A percentile compares a stretch with the other conserved stretches of the same genome.
phyloP scores from a whole-genome alignment of 768 basidiomycete genomes.

The Lactarius sanguifluus region DNA sequence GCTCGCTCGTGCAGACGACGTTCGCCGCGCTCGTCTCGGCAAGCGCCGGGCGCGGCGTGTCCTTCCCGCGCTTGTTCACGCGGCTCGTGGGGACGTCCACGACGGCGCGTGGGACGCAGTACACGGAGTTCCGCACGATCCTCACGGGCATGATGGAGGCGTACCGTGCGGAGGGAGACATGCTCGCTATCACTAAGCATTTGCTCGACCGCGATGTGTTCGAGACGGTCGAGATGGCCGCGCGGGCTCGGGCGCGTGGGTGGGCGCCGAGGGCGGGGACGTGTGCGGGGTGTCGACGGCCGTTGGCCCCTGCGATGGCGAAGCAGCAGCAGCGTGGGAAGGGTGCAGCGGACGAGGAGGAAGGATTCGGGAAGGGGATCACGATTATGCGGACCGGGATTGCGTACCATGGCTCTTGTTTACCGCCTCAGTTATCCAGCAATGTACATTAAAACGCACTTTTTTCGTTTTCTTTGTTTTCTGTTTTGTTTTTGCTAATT shows the following conservation, averaged over 20 bases:
- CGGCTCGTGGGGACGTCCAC: constrained; percentile 78
- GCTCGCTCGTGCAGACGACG: constrained; percentile 78
- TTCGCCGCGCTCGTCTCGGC: constrained; percentile 84
- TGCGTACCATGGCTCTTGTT: constrained; percentile 55
- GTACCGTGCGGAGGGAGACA: constrained; percentile 89
- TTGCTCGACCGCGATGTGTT: constrained; percentile 83
- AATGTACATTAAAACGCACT: constrained; percentile 33
- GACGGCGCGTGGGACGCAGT: constrained; percentile 50
- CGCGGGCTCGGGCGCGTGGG: constrained; percentile 56
- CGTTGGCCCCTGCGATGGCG: constrained; percentile 37
- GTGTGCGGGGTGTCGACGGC: constrained; percentile 56
- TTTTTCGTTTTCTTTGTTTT: constrained; percentile 5
- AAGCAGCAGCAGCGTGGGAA: constrained; percentile 13
- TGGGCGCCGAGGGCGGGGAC: constrained; percentile 54
- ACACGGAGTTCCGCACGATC: constrained; percentile 89
- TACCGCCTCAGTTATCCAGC: constrained; percentile 34
- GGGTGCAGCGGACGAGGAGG: constrained; percentile 18
- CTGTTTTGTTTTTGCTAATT: not conserved
- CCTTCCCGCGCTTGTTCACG: constrained; percentile 91
- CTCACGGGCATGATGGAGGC: constrained; percentile 95
- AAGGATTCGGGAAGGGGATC: constrained; percentile 33
- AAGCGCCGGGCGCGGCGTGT: constrained; percentile 60
- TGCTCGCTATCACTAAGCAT: constrained; percentile 80
- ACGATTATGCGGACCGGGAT: constrained; percentile 58
- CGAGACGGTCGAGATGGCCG: constrained; percentile 60